Conservation (phyloP, 176 grass and related monocot genomes). For the Urochloa ruziziensis region DNA sequence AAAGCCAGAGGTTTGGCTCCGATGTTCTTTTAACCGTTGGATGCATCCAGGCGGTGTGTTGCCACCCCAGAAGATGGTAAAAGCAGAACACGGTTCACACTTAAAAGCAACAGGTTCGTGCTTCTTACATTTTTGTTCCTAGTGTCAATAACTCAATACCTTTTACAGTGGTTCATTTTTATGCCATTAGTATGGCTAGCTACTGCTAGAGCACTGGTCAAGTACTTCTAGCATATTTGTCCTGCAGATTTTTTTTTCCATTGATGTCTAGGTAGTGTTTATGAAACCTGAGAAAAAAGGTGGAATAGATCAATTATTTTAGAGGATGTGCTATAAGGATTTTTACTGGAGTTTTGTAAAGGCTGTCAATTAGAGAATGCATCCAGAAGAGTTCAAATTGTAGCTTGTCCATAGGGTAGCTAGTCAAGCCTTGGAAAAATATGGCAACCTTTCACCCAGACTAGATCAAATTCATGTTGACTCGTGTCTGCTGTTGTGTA, state of each 20-base stretch:
- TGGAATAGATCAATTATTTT: neutral
- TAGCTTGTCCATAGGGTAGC: neutral
- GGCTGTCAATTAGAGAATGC: neutral
- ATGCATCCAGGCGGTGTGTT: conserved; percentile 59
- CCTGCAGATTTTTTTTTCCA: neutral
- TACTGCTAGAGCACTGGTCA: neutral
- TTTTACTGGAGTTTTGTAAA: neutral
- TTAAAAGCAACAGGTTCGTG: conserved; percentile 73
- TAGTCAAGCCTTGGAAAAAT: conserved; percentile 7
- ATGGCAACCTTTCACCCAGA: neutral
- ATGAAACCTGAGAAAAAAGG: neutral
- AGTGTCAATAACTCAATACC: neutral
- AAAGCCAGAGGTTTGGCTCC: conserved; percentile 85
- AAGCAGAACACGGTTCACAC: conserved; percentile 51
- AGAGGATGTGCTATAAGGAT: neutral
- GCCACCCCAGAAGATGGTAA: conserved; percentile 79
- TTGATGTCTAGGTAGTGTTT: no score
- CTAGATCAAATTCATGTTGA: neutral
- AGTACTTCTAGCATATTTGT: neutral
- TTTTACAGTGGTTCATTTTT: neutral
- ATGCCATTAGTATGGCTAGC: conserved; percentile 1
- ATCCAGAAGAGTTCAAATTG: neutral
- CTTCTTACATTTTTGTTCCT: conserved; percentile 20
- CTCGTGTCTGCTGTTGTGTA: neutral
- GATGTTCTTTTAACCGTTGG: conserved; percentile 91